Conservation (phyloP, 192 early-diverging fungal species). For the Martensiomyces pterosporus region DNA sequence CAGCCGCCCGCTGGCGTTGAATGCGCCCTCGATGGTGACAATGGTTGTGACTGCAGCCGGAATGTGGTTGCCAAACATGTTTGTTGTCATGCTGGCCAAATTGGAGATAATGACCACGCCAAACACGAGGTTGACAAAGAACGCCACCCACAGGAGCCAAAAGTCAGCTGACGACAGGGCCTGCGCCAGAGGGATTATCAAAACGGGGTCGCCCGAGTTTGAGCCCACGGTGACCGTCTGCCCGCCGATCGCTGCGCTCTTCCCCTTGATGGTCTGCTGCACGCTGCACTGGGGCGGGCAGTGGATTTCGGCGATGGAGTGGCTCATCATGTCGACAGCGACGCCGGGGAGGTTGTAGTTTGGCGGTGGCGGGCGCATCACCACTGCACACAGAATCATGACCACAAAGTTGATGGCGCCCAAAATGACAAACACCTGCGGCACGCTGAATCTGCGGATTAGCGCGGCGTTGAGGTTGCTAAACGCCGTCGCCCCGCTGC, state of each 20-base stretch:
- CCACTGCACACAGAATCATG: slow-evolving; percentile 57
- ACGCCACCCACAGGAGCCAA: slow-evolving; percentile 58
- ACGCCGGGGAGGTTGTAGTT: slow-evolving; percentile 56
- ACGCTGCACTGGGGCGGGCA: slow-evolving; percentile 19
- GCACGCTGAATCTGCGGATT: slow-evolving; percentile 52
- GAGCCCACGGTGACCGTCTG: slow-evolving; percentile 52
- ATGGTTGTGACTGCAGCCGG: slow-evolving; percentile 39
- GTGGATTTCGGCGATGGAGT: slow-evolving; percentile 36
- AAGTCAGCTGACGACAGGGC: slow-evolving; percentile 57
- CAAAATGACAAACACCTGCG: slow-evolving; percentile 61
- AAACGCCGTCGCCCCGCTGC: slow-evolving; percentile 65
- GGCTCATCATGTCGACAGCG: slow-evolving; percentile 47
- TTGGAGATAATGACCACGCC: slow-evolving; percentile 63
- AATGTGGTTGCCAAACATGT: slow-evolving; percentile 50
- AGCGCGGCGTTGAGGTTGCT: slow-evolving; percentile 61
- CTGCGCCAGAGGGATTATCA: slow-evolving; percentile 51
- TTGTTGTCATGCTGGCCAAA: slow-evolving; percentile 57
- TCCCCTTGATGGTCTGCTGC: slow-evolving; percentile 47
- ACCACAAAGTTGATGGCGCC: slow-evolving; percentile 59
- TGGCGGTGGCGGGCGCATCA: slow-evolving; percentile 60
- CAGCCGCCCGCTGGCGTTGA: slow-evolving; percentile 58
- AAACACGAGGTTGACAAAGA: slow-evolving; percentile 61
- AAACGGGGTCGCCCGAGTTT: slow-evolving; percentile 50
- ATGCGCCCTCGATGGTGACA: slow-evolving; percentile 59
- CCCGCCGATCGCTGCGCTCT: slow-evolving; percentile 36